Conservation (phyloP, 805 yeast species). For the Grigorovia transvaalensis region DNA sequence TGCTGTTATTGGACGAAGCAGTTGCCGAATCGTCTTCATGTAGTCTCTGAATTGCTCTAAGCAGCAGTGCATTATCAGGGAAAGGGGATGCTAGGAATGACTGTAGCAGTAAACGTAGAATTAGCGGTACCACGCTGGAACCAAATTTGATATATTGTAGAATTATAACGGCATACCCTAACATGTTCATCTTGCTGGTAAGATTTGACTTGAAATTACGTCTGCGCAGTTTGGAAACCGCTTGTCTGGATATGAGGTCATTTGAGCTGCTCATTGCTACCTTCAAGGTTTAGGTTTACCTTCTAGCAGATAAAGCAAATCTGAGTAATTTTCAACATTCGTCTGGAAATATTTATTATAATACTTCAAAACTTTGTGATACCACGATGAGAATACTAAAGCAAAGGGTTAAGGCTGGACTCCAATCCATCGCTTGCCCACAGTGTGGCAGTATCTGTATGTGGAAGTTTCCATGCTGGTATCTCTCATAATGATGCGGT, state of each 20-base stretch:
- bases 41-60: slow-evolving; percentile 10
- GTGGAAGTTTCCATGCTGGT: too few relatives aligned
- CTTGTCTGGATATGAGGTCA: neutral
- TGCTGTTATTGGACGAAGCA: neutral
- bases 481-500: too few relatives aligned
- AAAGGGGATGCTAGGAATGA: slow-evolving; percentile 34
- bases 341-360: too few relatives aligned
- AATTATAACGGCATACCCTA: slow-evolving; percentile 19
- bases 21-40: neutral
- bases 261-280: neutral
- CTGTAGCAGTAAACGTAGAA: slow-evolving; percentile 30
- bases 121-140: slow-evolving; percentile 12
- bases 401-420: too few relatives aligned
- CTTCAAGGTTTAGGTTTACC: neutral
- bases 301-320: neutral
- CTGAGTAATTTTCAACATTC: neutral
- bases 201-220: slow-evolving; percentile 19
- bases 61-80: slow-evolving; percentile 24
- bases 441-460: too few relatives aligned
- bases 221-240: slow-evolving; percentile 7
- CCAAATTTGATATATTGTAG: slow-evolving; percentile 23
- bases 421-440: too few relatives aligned
- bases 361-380: too few relatives aligned
- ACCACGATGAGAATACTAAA: too few relatives aligned
- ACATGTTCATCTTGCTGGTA: slow-evolving; percentile 9